Percentiles rank a stretch among this genome's conserved stretches.
Evolutionary conservation across 805 yeast species (phyloP).

Genomic region (Candida patagonica): DNA sequence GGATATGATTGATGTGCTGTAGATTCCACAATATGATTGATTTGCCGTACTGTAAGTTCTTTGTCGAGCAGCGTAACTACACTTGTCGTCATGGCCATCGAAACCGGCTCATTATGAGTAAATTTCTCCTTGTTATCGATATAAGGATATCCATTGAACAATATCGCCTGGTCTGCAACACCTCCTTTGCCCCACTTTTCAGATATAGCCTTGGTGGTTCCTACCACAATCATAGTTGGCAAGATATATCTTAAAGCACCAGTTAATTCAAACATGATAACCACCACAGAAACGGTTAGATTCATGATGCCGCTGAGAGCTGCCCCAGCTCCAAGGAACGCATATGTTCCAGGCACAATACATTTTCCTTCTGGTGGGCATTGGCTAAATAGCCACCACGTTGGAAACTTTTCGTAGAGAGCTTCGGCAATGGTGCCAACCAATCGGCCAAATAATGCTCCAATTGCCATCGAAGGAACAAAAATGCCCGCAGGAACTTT

Average conservation of each 20-base stretch:
- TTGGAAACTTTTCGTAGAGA: slow-evolving; percentile 33
- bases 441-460: slow-evolving; percentile 49
- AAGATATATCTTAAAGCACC: slow-evolving; percentile 88
- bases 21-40: slow-evolving; percentile 15
- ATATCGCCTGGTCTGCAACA: slow-evolving; percentile 92
- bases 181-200: slow-evolving; percentile 77
- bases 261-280: slow-evolving; percentile 88
- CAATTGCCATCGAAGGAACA: slow-evolving; percentile 56
- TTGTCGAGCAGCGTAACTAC: slow-evolving; percentile 12
- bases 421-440: slow-evolving; percentile 38
- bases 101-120: slow-evolving; percentile 40
- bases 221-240: slow-evolving; percentile 95
- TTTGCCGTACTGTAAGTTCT: slow-evolving; percentile 18
- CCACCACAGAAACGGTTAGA: slow-evolving; percentile 84
- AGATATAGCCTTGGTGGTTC: slow-evolving; percentile 71
- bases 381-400: slow-evolving; percentile 28
- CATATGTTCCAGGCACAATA: slow-evolving; percentile 90
- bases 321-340: slow-evolving; percentile 94
- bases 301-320: slow-evolving; percentile 92
- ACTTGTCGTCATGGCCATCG: slow-evolving; percentile 49
- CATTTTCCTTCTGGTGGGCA: slow-evolving; percentile 41
- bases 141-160: slow-evolving; percentile 78
- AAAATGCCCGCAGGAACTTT: slow-evolving; percentile 54
- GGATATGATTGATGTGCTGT: slow-evolving; percentile 29
- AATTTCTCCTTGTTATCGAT: slow-evolving; percentile 66